Base-by-base conservation (phyloP, 2,329 filamentous ascomycete species). In the Exophiala phaeomuriformis region DNA sequence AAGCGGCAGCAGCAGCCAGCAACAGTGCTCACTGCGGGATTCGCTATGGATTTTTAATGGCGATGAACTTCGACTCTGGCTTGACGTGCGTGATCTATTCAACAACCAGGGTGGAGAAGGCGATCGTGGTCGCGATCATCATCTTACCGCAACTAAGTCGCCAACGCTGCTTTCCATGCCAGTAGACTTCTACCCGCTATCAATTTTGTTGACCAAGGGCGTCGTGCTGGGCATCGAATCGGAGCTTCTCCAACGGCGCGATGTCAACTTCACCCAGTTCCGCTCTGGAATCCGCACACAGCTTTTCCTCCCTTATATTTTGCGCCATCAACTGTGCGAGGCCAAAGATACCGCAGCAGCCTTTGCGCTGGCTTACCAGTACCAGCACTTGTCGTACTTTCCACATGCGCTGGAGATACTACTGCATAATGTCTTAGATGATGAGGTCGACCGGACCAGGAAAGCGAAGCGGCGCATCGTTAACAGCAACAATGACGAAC, bases 41-140 rank as follows among this genome's bases (percentile, higher is more conserved):
- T 97, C 93, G 1, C 73, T 98, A 1, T 98, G 93, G 93, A 83
- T 89, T 43, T 97, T 96, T 69, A 90, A 95, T 64, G 93, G 93
- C 3, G 81, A 81, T 52, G 84, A 90, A 60, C 80, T 97, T 61
- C 86, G 90, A 61, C 81, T 88, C 2, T 98, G 93, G 93, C 82
- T 88, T 28, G 88, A 95, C 66, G 82, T 95, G 39, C 83, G 90
- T 61, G 88, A 93, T 56, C 83, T 97, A 31, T 74, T 97, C 39
- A 79, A 83, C 35, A 84, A 85, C 19, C 82, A 83, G 5, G 74
- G 77, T 36, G 84, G 88, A 57, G 71, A 80, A 28, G 53, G 19
- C 19, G 19, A 19, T 19, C 19, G 19, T 19, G 19, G 19, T 19
- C 19, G 19, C 19, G 19, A 19, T 19, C 19, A 19, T 19, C 19